Percentiles rank a stretch among this genome's conserved stretches.
These are phyloP conservation scores for Starmerella potacharoeniae DNA, from an alignment of 805 yeast species.

Conservation along the genomic window DNA sequence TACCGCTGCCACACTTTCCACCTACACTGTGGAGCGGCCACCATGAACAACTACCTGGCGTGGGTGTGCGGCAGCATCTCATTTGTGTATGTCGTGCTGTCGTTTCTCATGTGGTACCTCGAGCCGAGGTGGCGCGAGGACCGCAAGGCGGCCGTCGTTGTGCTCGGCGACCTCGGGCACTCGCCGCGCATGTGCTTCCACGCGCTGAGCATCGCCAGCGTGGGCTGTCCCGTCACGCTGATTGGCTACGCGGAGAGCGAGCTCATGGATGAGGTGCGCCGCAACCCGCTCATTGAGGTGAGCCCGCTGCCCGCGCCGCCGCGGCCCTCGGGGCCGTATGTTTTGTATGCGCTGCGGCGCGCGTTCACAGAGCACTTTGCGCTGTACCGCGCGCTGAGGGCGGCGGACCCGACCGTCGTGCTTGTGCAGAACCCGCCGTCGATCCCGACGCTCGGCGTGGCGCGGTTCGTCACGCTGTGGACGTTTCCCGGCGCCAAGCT, in stretches of 20 bases:
- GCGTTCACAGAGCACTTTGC: constrained; percentile 44
- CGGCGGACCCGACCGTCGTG: constrained; percentile 34
- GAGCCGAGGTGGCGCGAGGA: constrained; percentile 21
- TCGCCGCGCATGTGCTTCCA: constrained; percentile 94
- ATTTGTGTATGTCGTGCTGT: constrained; percentile 12
- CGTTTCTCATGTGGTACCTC: constrained; percentile 17
- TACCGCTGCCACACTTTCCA: neutral
- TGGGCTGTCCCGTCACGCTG: constrained; percentile 63
- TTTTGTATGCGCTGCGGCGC: constrained; percentile 48
- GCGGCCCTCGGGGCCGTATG: constrained; percentile 35
- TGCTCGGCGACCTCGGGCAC: constrained; percentile 86
- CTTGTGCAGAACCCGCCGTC: constrained; percentile 83
- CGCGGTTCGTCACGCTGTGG: constrained; percentile 41
- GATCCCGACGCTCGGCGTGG: constrained; percentile 63
- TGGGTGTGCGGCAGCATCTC: constrained; percentile 11
- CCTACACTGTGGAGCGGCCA: neutral
- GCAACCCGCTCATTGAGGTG: constrained; percentile 24
- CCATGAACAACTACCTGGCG: constrained; percentile 11
- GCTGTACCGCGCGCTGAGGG: constrained; percentile 39
- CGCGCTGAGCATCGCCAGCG: constrained; percentile 59
- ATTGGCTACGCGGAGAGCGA: constrained; percentile 54
- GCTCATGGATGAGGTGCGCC: constrained; percentile 22
- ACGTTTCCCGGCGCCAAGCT: constrained; percentile 46
- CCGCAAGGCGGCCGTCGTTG: constrained; percentile 61
- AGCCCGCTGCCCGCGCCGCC: constrained; percentile 24